These are phyloP conservation scores for Melampsora medusae DNA, from an alignment of 1,284 basidiomycete genomes.

Conservation along the genomic window DNA sequence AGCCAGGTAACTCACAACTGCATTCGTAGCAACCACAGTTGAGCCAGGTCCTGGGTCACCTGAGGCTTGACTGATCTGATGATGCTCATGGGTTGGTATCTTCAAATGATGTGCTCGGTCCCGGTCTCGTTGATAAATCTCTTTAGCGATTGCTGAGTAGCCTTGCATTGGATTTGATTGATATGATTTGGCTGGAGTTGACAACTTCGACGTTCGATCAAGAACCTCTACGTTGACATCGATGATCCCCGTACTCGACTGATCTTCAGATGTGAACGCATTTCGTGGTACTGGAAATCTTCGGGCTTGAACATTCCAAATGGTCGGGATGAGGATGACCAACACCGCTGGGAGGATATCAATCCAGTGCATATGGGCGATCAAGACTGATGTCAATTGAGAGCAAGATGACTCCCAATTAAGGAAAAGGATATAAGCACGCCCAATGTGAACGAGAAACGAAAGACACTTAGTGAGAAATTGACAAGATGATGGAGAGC, in stretches of 20 bases:
- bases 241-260: not conserved
- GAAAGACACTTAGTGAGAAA: no score
- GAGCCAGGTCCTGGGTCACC: not conserved
- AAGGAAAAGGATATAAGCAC: no score
- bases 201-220: not conserved
- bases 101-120: slow-evolving; percentile 7
- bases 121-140: slow-evolving; percentile 5
- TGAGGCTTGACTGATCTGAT: not conserved
- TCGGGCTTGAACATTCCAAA: no score
- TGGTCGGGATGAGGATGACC: no score
- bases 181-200: not conserved
- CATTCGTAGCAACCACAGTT: slow-evolving; percentile 1
- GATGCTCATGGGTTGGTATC: not conserved
- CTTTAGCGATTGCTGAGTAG: not conserved
- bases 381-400: no score
- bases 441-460: no score
- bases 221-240: not conserved
- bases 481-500: no score
- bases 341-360: no score
- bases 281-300: not conserved
- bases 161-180: not conserved
- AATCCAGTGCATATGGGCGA: no score
- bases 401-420: no score
- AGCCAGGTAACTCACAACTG: slow-evolving; percentile 2
- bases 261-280: not conserved